Evolutionary conservation across 192 early-diverging fungal genomes (phyloP).

Genomic region (Linnemannia elongata): DNA sequence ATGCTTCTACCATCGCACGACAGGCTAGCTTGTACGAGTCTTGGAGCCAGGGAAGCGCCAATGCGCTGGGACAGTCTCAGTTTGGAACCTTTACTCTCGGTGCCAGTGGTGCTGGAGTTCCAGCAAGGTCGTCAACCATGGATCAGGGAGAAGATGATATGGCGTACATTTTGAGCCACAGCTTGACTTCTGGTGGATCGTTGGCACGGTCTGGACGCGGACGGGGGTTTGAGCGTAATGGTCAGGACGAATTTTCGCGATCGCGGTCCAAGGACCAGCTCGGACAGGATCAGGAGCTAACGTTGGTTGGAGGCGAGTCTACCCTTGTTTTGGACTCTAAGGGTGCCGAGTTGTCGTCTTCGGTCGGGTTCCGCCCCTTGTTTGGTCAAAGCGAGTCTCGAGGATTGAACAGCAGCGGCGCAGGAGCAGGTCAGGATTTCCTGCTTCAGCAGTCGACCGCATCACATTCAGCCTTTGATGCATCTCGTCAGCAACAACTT

Average conservation of each 20-base stretch:
- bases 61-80: not conserved
- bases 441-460: conserved; percentile 9
- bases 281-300: conserved; percentile 4
- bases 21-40: conserved; percentile 31
- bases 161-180: conserved; percentile 41
- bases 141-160: conserved; percentile 43
- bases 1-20: conserved; percentile 11
- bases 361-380: conserved; percentile 42
- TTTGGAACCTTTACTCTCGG: conserved; percentile 1
- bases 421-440: not conserved
- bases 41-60: conserved; percentile 23
- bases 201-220: conserved; percentile 22
- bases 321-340: conserved; percentile 5
- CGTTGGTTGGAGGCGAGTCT: not conserved
- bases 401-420: conserved; percentile 1
- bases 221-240: conserved; percentile 21
- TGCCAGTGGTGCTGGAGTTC: not conserved
- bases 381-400: conserved; percentile 33
- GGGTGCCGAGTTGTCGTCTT: not conserved
- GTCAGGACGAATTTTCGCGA: conserved; percentile 8
- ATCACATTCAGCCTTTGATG: not conserved
- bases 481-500: conserved; percentile 12
- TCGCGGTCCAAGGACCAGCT: conserved; percentile 8
- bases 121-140: not conserved
- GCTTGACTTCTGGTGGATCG: conserved; percentile 38